Base-by-base conservation (phyloP, 768 basidiomycete species). In the Termitomyces sp. region DNA sequence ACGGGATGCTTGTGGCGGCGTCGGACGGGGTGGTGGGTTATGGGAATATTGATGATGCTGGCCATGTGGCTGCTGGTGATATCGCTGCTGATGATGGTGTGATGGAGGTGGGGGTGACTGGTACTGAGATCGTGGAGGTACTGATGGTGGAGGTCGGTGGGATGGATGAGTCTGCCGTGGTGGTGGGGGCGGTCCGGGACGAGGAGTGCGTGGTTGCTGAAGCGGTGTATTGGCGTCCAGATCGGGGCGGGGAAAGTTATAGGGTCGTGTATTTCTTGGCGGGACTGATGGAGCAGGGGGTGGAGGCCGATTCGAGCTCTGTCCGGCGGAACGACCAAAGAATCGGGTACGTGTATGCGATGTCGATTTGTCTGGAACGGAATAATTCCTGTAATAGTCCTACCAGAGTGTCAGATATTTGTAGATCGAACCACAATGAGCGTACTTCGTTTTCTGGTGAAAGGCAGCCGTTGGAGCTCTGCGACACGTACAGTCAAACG, bases 391-490 rank as follows among this genome's bases (percentile, higher is more conserved):
- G 69, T 88, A 90, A 64, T 75, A 85, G 45, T 73, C 77, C 83
- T 85, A 56, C 9, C 9, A 46, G 6, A 31, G 6, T 53, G 26
- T 56, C n/a, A 61, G 45, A 39, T 6, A 10, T 34, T n/a, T 39
- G 20, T 28, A 1, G 22, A 29, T 29, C n/a, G 0, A 54, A 9
- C 20, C 47, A 22, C 15, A 1, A 56, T 20, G 36, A 37, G 61
- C 68, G 20, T 49, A 85, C 85, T 77, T 92, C 90, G 54, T 88
- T 81, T 9, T 68, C 73, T 3, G 70, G 70, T 1, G 81, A 68
- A 31, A 92, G 74, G 66, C 88, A 90, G 2, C 89, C 88, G 63
- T 84, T 81, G 18, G 69, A 64, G 12, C 69, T 79, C 88, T 90
- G 48, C 26, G 56, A 31, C 24, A 9, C 22, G 37, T n/a, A 29